A percentile compares a stretch with the other conserved stretches of the same genome.
Conservation (phyloP, 495 filamentous ascomycete genomes). For the Podospora anserina region DNA sequence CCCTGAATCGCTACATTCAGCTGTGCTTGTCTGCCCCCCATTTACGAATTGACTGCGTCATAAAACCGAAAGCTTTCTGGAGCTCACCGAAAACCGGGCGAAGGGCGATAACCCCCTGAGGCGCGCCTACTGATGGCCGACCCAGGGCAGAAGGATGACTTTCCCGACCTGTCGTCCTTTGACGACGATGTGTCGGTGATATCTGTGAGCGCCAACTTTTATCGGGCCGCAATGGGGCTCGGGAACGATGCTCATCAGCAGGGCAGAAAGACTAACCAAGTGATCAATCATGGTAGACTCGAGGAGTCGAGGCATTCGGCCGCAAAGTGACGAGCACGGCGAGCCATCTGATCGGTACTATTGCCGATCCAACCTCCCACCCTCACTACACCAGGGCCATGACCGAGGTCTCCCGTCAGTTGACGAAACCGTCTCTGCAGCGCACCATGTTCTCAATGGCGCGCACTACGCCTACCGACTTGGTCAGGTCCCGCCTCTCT, state of each 20-base stretch:
- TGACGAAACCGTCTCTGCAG: slow-evolving; percentile 78
- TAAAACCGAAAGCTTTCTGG: neutral
- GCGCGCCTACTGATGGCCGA: slow-evolving; percentile 50
- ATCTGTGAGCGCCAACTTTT: slow-evolving; percentile 41
- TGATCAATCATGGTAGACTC: slow-evolving; percentile 54
- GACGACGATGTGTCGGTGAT: slow-evolving; percentile 52
- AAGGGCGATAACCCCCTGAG: slow-evolving; percentile 11
- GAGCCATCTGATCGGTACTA: slow-evolving; percentile 75
- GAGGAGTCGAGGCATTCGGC: slow-evolving; percentile 87
- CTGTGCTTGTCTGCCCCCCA: neutral
- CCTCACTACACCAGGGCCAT: slow-evolving; percentile 80
- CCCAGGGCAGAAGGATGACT: slow-evolving; percentile 51
- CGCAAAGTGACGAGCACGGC: slow-evolving; percentile 94
- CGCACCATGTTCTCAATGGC: slow-evolving; percentile 85
- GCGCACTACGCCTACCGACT: slow-evolving; percentile 82
- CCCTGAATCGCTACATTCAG: neutral
- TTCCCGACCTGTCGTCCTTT: slow-evolving; percentile 43
- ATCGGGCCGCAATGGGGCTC: neutral
- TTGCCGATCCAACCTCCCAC: slow-evolving; percentile 58
- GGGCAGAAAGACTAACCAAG: neutral
- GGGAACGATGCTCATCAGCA: neutral
- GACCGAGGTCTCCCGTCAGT: slow-evolving; percentile 81
- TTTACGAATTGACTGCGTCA: slow-evolving; percentile 7
- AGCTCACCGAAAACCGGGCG: slow-evolving; percentile 3
- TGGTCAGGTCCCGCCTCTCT: slow-evolving; percentile 89